Conservation (phyloP, 768 basidiomycete species). For the Trametes meyenii region DNA sequence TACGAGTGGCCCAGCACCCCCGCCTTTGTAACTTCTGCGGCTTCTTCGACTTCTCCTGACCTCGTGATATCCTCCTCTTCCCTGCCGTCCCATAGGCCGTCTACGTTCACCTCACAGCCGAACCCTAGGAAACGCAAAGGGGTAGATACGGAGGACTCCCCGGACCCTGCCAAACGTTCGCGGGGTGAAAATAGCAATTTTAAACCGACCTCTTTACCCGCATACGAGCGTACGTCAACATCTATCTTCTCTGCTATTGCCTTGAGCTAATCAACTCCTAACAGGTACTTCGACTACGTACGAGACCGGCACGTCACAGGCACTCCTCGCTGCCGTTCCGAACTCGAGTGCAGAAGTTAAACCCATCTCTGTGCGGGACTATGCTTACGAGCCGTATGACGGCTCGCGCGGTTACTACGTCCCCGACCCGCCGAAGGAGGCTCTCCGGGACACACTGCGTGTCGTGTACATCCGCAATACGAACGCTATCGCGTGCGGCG, state of each 20-base stretch:
- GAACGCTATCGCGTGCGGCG: constrained; percentile 16
- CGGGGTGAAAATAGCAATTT: neutral
- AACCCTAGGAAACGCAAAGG: constrained; percentile 7
- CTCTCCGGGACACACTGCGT: constrained; percentile 13
- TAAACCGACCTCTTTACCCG: neutral
- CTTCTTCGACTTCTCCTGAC: too few relatives aligned
- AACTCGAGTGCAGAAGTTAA: constrained; percentile 4
- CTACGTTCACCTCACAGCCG: neutral
- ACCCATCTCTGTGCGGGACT: constrained; percentile 28
- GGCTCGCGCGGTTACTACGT: constrained; percentile 26
- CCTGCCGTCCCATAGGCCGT: neutral
- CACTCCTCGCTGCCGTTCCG: constrained; percentile 2
- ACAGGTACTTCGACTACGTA: constrained; percentile 7
- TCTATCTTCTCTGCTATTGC: neutral
- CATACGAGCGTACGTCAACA: constrained; percentile 5
- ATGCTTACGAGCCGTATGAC: constrained; percentile 27
- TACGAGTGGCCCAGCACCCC: neutral
- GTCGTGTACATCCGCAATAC: constrained; percentile 20
- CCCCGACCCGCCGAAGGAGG: constrained; percentile 28
- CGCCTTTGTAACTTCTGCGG: neutral
- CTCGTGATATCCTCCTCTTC: too few relatives aligned
- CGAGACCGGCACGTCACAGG: neutral
- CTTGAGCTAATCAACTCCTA: neutral
- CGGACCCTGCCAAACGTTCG: neutral
- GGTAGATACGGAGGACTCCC: neutral